phyloP scores from a whole-genome alignment of 148 eudicot species.

The Camellia lanceoleosa region DNA sequence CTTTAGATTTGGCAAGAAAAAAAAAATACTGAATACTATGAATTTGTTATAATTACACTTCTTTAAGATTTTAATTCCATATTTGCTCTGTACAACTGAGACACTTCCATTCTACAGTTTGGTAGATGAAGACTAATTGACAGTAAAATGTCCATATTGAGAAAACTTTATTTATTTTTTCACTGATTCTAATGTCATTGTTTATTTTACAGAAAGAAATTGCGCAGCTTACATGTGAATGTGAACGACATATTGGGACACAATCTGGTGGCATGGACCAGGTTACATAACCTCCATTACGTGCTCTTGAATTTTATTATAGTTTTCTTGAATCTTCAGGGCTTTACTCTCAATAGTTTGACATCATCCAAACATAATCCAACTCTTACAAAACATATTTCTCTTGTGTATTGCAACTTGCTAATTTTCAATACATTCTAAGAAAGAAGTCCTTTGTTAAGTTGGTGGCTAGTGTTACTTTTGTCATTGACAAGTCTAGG shows the following conservation, averaged over 20 bases:
- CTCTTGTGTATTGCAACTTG: neutral
- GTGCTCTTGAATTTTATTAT: neutral
- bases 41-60: no score
- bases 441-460: neutral
- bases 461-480: neutral
- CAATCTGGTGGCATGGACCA: slow-evolving; percentile 99
- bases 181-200: slow-evolving; percentile 1
- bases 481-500: neutral
- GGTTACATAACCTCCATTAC: slow-evolving; percentile 31
- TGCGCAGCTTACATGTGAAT: slow-evolving; percentile 91
- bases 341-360: neutral
- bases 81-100: neutral
- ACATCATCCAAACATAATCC: neutral
- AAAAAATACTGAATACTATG: no score
- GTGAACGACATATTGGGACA: slow-evolving; percentile 93
- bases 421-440: neutral
- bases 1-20: no score
- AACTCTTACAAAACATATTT: neutral
- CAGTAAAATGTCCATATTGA: neutral
- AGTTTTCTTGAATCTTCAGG: neutral
- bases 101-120: neutral
- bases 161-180: neutral
- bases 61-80: neutral
- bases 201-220: slow-evolving; percentile 74
- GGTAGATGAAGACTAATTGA: neutral